These are phyloP conservation scores for Cubamyces sp. DNA, from an alignment of 768 basidiomycete genomes.

Conservation along the genomic window DNA sequence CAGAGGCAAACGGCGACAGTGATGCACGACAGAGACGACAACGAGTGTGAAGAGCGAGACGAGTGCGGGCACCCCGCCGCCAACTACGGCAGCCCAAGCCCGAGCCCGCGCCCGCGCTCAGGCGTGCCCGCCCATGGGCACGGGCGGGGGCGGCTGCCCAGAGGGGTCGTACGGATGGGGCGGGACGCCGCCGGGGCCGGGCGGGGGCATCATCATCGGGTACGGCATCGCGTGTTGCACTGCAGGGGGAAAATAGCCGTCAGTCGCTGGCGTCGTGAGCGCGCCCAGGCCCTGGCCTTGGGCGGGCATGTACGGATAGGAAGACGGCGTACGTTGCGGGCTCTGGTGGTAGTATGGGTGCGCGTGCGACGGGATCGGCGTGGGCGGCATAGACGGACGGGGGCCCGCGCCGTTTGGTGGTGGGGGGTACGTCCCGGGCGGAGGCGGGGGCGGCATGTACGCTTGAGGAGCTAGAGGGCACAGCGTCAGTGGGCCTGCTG, in stretches of 20 bases:
- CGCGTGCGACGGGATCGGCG: slow-evolving; percentile 84
- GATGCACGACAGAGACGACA: background rate
- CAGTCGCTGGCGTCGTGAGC: slow-evolving; percentile 13
- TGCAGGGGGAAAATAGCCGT: slow-evolving; percentile 38
- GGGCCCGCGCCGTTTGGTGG: slow-evolving; percentile 80
- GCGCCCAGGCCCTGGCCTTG: slow-evolving; percentile 12
- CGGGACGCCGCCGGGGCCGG: slow-evolving; percentile 63
- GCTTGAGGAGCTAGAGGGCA: slow-evolving; percentile 59
- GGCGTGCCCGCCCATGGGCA: slow-evolving; percentile 68
- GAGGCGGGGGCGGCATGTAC: slow-evolving; percentile 80
- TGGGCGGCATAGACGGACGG: slow-evolving; percentile 90
- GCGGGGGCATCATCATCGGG: slow-evolving; percentile 91
- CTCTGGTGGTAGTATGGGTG: slow-evolving; percentile 87
- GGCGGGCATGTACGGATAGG: background rate
- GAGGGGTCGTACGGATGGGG: slow-evolving; percentile 76
- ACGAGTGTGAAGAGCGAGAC: background rate
- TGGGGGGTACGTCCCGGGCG: slow-evolving; percentile 75
- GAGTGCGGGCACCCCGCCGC: too few species aligned
- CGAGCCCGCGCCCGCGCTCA: slow-evolving; percentile 49
- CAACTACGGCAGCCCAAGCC: background rate
- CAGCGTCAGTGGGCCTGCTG: slow-evolving; percentile 6
- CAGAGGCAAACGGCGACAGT: slow-evolving; percentile 13
- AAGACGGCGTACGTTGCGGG: slow-evolving; percentile 67
- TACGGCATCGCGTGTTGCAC: slow-evolving; percentile 88
- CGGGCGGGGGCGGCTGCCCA: slow-evolving; percentile 57